Base-by-base conservation (phyloP, 1,139 yeast genomes). In the Magnusiomyces clavatus region DNA sequence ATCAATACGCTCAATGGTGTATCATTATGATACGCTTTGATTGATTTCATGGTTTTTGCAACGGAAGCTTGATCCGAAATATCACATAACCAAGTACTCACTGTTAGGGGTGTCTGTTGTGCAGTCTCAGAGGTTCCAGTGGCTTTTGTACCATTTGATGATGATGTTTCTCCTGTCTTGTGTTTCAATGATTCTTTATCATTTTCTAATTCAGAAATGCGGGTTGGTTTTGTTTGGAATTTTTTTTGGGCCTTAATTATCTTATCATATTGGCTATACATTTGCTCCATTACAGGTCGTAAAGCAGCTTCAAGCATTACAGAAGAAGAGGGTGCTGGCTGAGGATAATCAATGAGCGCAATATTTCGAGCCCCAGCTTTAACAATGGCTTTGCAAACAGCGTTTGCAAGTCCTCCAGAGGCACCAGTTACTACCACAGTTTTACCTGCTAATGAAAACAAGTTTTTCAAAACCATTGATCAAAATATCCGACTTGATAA, bases 351-450 rank as follows among this genome's bases (percentile, higher is more conserved):
- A 44, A 86, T 75, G 48, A 86, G 73, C n/a, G 94, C 94, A 45
- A 83, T 71, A 46, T 86, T 72, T 4, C 64, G 60, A 8, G 66
- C 66, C 10, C 67, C 67, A 2, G 66, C 64, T 48, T 61, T 61
- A 6, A 63, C 57, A 20, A 63, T 55, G 47, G 60, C 55, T 41
- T 55, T 53, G 44, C 65, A 58, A 5, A 85, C 67, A 16, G 84
- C 81, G 36, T 81, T 71, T 2, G 89, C 83, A 60, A 86, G 73
- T 19, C 94, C 94, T 50, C 94, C 94, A 35, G 89, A 82, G 16
- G 94, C 95, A 50, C 95, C 95, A 37, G 94, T 86, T 59, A 86
- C 70, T 51, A 86, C 75, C 45, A 87, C 88, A 54, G 84, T 73
- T 67, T 82, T 80, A 52, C 86, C 86, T 60, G 83, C 89, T 58